phyloP scores from a whole-genome alignment of 768 basidiomycete species.

The Imleria badia region DNA sequence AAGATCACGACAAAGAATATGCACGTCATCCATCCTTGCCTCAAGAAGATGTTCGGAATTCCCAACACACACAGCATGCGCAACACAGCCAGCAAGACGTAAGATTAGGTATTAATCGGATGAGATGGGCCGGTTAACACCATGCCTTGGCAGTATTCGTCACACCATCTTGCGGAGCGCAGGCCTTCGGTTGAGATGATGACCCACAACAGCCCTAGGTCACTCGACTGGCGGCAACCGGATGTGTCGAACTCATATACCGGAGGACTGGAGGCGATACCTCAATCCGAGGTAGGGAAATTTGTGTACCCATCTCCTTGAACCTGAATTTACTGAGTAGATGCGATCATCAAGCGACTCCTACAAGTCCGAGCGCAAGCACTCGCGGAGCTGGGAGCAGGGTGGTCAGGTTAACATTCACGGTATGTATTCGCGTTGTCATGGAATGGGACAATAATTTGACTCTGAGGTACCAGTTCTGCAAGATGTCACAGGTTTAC shows the following conservation, averaged over 20 bases:
- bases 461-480: constrained; percentile 21
- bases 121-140: constrained; percentile 20
- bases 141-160: constrained; percentile 27
- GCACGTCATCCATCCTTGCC: constrained; percentile 32
- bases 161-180: constrained; percentile 35
- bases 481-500: constrained; percentile 53
- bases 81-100: constrained; percentile 35
- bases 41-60: constrained; percentile 30
- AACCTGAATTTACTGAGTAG: constrained; percentile 34
- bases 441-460: constrained; percentile 10
- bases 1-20: constrained; percentile 29
- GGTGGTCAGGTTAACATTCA: constrained; percentile 36
- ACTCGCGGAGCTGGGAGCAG: constrained; percentile 64
- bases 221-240: constrained; percentile 34
- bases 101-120: constrained; percentile 22
- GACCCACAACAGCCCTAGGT: constrained; percentile 34
- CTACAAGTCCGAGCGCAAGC: constrained; percentile 50
- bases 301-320: constrained; percentile 12
- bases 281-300: constrained; percentile 34
- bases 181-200: constrained; percentile 33
- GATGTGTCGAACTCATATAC: constrained; percentile 32
- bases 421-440: constrained; percentile 18
- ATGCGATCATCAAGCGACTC: constrained; percentile 39
- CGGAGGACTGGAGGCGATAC: constrained; percentile 30
- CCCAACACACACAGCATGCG: constrained; percentile 30